Conservation (phyloP, 331 rosid genomes). For the Erythrophleum ivorense region DNA sequence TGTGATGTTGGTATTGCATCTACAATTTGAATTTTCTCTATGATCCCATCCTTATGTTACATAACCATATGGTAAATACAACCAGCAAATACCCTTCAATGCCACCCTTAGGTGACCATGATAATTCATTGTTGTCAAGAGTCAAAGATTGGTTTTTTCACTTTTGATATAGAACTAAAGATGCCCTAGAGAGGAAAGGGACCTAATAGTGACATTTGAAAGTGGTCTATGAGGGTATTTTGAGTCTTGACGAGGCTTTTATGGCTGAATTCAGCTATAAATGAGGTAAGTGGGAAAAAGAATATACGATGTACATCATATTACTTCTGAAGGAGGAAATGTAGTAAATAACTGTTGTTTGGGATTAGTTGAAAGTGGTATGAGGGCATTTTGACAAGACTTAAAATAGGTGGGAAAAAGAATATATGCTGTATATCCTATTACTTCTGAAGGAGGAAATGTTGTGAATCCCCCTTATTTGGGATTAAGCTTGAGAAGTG, state of each 20-base stretch:
- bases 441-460: slow-evolving; percentile 21
- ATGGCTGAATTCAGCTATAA: slow-evolving; percentile 4
- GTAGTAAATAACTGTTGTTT: neutral
- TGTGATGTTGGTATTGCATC: slow-evolving; percentile 11
- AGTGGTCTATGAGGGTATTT: neutral
- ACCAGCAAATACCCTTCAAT: neutral
- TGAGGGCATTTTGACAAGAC: neutral
- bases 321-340: slow-evolving; percentile 16
- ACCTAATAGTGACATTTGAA: slow-evolving; percentile 15
- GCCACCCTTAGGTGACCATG: neutral
- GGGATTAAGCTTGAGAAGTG: neutral
- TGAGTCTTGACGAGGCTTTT: neutral
- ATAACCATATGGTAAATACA: slow-evolving; percentile 9
- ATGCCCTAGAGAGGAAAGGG: neutral
- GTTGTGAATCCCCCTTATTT: neutral
- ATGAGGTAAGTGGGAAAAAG: neutral
- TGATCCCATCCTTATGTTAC: slow-evolving; percentile 2
- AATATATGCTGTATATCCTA: neutral
- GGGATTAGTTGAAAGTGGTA: slow-evolving; percentile 2
- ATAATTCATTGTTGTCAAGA: neutral
- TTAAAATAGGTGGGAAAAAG: neutral
- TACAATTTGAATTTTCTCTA: neutral
- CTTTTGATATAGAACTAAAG: slow-evolving; percentile 4
- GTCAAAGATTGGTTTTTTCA: neutral
- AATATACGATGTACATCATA: neutral